phyloP scores from a whole-genome alignment of 2,329 filamentous ascomycete species.

The Chrysosphaeria jannelii region DNA sequence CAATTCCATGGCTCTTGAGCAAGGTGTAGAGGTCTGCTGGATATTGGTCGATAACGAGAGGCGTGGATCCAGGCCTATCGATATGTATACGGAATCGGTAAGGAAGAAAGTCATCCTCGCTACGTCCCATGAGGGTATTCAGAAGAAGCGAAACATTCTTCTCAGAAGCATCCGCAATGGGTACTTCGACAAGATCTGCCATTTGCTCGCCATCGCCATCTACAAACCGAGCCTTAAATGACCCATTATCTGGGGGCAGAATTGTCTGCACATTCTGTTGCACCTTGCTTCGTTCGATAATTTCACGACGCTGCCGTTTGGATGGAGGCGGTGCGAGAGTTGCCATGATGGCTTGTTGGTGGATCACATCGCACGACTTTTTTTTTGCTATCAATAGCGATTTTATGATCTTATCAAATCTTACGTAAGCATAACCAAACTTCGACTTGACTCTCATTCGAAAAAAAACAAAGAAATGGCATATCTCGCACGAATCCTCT shows the following conservation, averaged over 20 bases:
- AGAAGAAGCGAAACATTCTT: constrained; percentile 70
- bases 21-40: constrained; percentile 22
- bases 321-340: constrained; percentile 10
- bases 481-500: too few species aligned
- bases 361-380: too few species aligned
- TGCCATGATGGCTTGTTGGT: constrained; percentile 9
- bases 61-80: constrained; percentile 12
- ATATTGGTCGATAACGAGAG: constrained; percentile 21
- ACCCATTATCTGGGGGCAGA: constrained; percentile 38
- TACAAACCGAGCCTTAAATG: constrained; percentile 62
- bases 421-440: too few species aligned
- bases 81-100: constrained; percentile 31
- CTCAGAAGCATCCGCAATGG: constrained; percentile 57
- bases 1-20: constrained; percentile 23
- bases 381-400: too few species aligned
- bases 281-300: constrained; percentile 34
- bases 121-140: constrained; percentile 48
- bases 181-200: constrained; percentile 40
- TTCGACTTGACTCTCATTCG: too few species aligned
- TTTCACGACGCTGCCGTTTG: constrained; percentile 59
- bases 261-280: constrained; percentile 48
- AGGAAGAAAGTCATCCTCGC: constrained; percentile 26
- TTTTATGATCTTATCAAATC: too few species aligned
- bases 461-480: too few species aligned
- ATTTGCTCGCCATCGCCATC: constrained; percentile 48